A percentile compares a stretch with the other conserved stretches of the same genome.
These are phyloP conservation scores for Microcos paniculata DNA, from an alignment of 345 rosid genomes.

Conservation along the genomic window DNA sequence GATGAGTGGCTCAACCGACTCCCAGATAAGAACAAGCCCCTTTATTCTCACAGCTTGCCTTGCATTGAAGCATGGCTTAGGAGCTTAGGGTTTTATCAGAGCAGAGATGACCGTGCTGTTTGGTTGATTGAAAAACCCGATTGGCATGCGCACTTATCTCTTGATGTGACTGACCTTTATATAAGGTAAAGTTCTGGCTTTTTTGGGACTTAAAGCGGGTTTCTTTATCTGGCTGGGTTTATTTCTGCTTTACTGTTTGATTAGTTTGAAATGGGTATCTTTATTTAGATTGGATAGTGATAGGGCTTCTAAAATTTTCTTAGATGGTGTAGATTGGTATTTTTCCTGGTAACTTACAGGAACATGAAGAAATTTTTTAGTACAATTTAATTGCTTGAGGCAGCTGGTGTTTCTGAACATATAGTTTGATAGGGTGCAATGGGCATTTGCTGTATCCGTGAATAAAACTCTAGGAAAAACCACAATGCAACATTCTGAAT, in stretches of 20 bases:
- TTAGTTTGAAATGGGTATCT: background rate
- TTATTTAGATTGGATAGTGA: background rate
- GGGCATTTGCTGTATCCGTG: background rate
- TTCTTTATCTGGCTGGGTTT: background rate
- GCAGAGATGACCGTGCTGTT: conserved; percentile 71
- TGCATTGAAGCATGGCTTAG: conserved; percentile 90
- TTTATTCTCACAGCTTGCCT: conserved; percentile 90
- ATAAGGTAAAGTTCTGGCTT: conserved; percentile 49
- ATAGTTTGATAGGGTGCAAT: background rate
- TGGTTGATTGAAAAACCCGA: conserved; percentile 79
- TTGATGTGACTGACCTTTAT: conserved; percentile 82
- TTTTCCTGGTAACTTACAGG: background rate
- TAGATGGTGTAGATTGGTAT: background rate
- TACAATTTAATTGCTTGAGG: background rate
- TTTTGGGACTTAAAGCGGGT: background rate
- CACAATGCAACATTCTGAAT: background rate
- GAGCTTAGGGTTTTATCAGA: conserved; percentile 69
- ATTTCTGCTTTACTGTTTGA: background rate
- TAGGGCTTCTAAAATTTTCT: background rate
- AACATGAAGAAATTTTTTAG: background rate
- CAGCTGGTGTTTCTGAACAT: background rate
- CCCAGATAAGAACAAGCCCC: conserved; percentile 77
- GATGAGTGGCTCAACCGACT: conserved; percentile 84
- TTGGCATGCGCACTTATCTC: conserved; percentile 88
- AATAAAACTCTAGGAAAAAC: background rate